phyloP scores from a whole-genome alignment of 345 rosid genomes.

The Hevea brasiliensis region DNA sequence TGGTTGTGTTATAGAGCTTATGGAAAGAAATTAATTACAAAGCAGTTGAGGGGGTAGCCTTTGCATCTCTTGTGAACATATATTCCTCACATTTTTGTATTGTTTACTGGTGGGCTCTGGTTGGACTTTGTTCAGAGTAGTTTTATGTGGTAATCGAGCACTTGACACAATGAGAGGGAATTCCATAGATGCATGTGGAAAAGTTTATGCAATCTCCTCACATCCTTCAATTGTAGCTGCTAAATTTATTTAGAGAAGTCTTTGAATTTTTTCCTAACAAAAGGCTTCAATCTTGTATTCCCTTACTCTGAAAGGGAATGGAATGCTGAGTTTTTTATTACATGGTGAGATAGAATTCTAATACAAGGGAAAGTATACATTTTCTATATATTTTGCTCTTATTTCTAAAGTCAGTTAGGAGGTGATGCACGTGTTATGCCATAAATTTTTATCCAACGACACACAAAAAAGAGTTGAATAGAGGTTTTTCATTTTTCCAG shows the following conservation, averaged over 20 bases:
- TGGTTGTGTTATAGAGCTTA: neutral
- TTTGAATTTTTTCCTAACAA: neutral
- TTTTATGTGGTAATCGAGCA: neutral
- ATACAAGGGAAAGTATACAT: neutral
- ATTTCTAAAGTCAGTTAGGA: neutral
- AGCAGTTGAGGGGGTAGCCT: neutral
- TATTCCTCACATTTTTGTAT: neutral
- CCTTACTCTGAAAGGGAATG: neutral
- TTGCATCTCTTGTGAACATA: neutral
- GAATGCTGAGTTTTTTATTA: neutral
- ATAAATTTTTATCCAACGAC: no score
- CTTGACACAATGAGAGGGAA: neutral
- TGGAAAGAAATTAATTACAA: conserved; percentile 3
- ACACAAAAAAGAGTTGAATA: neutral
- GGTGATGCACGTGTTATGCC: neutral
- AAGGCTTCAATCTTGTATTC: neutral
- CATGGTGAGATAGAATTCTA: neutral
- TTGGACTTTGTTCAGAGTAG: neutral
- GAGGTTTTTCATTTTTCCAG: neutral
- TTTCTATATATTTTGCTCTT: neutral
- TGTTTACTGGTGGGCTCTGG: neutral
- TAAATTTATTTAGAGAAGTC: neutral
- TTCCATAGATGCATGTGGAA: neutral
- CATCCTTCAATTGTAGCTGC: neutral
- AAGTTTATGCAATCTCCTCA: conserved; percentile 2